Percentiles rank a stretch among this genome's conserved stretches.
Evolutionary conservation across 1,284 basidiomycete genomes (phyloP).

Genomic region (Cryptococcus floricola): DNA sequence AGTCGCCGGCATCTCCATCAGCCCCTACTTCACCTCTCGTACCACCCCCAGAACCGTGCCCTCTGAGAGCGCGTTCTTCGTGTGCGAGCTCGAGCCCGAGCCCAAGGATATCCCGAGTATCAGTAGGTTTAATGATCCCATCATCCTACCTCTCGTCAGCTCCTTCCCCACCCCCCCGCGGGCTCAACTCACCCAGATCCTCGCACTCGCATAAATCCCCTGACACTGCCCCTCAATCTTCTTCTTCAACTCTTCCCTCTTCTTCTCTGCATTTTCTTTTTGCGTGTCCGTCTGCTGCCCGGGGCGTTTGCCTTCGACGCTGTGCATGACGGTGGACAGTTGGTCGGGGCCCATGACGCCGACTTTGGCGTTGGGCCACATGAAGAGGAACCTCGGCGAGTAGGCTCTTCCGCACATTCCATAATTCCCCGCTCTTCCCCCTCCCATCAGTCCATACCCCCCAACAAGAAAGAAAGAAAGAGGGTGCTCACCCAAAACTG

Average conservation of each 20-base stretch:
- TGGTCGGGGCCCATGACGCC: slow-evolving; percentile 96
- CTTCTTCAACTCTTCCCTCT: slow-evolving; percentile 56
- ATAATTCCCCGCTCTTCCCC: slow-evolving; percentile 75
- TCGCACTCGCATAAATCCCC: slow-evolving; percentile 79
- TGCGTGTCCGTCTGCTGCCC: neutral
- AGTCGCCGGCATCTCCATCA: slow-evolving; percentile 70
- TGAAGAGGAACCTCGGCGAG: slow-evolving; percentile 90
- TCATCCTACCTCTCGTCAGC: slow-evolving; percentile 58
- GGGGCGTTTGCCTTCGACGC: slow-evolving; percentile 54
- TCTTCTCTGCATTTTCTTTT: slow-evolving; percentile 15
- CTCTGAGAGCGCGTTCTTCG: slow-evolving; percentile 45
- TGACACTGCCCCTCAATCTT: slow-evolving; percentile 84
- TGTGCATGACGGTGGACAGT: slow-evolving; percentile 85
- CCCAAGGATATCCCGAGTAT: slow-evolving; percentile 82
- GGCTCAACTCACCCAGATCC: slow-evolving; percentile 61
- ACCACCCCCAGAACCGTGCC: slow-evolving; percentile 29
- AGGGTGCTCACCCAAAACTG: slow-evolving; percentile 63
- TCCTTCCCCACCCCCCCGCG: neutral
- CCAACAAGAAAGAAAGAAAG: neutral
- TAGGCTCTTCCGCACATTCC: slow-evolving; percentile 90
- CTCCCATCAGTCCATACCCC: neutral
- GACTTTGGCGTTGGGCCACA: slow-evolving; percentile 96
- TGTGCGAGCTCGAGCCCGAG: slow-evolving; percentile 74
- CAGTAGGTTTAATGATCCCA: slow-evolving; percentile 85
- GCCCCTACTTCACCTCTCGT: slow-evolving; percentile 56